Evolutionary conservation across 345 rosid genomes (phyloP).

Genomic region (Euclidium syriacum): DNA sequence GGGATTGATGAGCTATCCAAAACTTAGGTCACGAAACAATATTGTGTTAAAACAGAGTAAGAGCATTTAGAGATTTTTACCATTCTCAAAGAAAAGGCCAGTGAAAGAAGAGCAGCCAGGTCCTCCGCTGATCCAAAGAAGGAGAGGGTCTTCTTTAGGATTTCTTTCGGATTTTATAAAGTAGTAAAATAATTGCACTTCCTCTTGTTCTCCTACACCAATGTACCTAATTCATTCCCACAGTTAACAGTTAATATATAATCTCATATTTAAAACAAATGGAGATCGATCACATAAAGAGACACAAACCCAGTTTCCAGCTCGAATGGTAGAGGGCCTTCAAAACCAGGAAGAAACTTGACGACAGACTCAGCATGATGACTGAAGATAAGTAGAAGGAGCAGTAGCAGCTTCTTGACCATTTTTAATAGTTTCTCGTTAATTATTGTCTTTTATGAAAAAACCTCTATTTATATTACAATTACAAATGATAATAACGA

Average conservation of each 20-base stretch:
- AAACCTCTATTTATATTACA: too few species aligned
- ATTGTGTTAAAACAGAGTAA: neutral
- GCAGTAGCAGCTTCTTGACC: neutral
- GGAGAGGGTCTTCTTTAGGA: constrained; percentile 37
- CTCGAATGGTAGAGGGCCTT: constrained; percentile 50
- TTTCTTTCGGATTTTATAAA: constrained; percentile 45
- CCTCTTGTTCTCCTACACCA: constrained; percentile 44
- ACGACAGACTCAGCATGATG: constrained; percentile 2
- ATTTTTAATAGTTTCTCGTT: too few species aligned
- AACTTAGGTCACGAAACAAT: neutral
- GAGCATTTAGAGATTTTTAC: constrained; percentile 9
- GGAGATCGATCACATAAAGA: neutral
- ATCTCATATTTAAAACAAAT: too few species aligned
- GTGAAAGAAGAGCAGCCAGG: constrained; percentile 49
- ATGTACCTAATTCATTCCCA: constrained; percentile 33
- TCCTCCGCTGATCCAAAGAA: constrained; percentile 62
- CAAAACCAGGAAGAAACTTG: constrained; percentile 47
- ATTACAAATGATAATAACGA: too few species aligned
- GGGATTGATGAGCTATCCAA: too few species aligned
- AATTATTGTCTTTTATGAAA: too few species aligned
- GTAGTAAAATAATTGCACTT: constrained; percentile 44
- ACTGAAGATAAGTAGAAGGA: neutral
- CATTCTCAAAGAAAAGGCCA: constrained; percentile 41
- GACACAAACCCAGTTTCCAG: neutral
- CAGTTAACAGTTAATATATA: too few species aligned